Evolutionary conservation across 202 grass and related monocot species (phyloP), one percentile per base, ranked within the genome.

Genomic region (Schoenoplectus triqueter): DNA sequence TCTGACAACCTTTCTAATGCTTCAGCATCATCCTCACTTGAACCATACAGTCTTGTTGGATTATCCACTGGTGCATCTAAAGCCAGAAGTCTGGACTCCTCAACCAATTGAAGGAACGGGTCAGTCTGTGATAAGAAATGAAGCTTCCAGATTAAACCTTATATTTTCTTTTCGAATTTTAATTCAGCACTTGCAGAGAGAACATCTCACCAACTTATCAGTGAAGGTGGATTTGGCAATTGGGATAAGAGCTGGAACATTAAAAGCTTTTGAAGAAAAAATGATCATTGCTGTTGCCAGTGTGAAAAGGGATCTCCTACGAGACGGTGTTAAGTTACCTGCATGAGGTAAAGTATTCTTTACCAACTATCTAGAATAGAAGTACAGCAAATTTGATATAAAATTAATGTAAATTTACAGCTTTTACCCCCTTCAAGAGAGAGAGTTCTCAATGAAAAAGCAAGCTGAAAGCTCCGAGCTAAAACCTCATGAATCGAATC

Each of bases 231-330:
- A 91, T 85, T 89, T 98, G 61, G 89, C 87, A 85, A 92, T 88
- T 8, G 88, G 91, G 86, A 95, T 91, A 66, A 98, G 91, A 72
- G 91, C 86, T n/a, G 85, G 64, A 89, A 98, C 13, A 64, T 88
- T 92, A 85, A 94, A 98, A 91, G 96, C 96, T 92, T 94, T 98
- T 6, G 96, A 92, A 44, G 92, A 95, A 82, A 98, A 98, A 39
- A 98, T 85, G 49, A 94, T 84, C 96, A 98, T 98, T n/a, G 91
- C 90, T 69, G 93, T 98, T 80, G 96, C 93, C 90, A 91, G 73
- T 47, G 93, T 94, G 83, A 98, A 95, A 85, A 98, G 84, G 66
- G 96, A 98, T 54, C 93, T 93, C 73, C 90, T 74, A 50, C 93
- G 91, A 68, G 91, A 91, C 49, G 96, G 91, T 52, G 90, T 74